Conservation (phyloP, 805 yeast species). For the Scheffersomyces lignosus region DNA sequence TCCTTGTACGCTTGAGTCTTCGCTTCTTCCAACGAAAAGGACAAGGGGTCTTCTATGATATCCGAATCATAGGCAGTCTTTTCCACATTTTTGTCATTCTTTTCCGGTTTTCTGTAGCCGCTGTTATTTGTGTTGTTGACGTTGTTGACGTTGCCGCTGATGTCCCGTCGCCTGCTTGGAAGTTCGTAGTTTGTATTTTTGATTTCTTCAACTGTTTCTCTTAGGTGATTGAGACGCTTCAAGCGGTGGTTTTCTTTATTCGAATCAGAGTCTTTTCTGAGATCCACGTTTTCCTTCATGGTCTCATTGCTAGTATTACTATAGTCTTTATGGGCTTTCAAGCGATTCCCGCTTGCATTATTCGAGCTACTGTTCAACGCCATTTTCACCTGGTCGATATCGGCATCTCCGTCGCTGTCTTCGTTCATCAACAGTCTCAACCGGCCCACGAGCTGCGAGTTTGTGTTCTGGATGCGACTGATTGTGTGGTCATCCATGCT, state of each 20-base stretch:
- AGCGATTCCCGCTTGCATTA: background rate
- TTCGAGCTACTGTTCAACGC: background rate
- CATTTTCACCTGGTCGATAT: constrained; percentile 1
- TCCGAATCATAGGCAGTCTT: background rate
- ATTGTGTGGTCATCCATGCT: constrained; percentile 9
- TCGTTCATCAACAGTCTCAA: constrained; percentile 6
- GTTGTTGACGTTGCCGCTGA: constrained; percentile 3
- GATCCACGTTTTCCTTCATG: too few species aligned
- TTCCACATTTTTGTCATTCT: background rate
- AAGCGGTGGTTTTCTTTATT: constrained; percentile 7
- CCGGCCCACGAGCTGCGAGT: constrained; percentile 6
- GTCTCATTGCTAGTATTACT: too few species aligned
- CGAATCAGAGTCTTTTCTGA: too few species aligned
- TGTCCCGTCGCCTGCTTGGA: constrained; percentile 10
- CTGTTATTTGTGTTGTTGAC: constrained; percentile 1
- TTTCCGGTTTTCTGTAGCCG: background rate
- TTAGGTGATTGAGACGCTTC: constrained; percentile 18
- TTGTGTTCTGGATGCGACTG: constrained; percentile 6
- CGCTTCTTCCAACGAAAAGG: constrained; percentile 1
- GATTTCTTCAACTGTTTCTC: constrained; percentile 21
- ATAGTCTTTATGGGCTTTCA: too few species aligned
- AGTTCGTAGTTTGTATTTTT: constrained; percentile 19
- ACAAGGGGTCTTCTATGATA: constrained; percentile 1
- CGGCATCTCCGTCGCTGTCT: constrained; percentile 8
- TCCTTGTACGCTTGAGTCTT: constrained; percentile 2